Percentiles rank a stretch among this genome's conserved stretches.
These are phyloP conservation scores for Colletotrichum neosansevieriae DNA, from an alignment of 2,329 filamentous ascomycete genomes.

Conservation along the genomic window DNA sequence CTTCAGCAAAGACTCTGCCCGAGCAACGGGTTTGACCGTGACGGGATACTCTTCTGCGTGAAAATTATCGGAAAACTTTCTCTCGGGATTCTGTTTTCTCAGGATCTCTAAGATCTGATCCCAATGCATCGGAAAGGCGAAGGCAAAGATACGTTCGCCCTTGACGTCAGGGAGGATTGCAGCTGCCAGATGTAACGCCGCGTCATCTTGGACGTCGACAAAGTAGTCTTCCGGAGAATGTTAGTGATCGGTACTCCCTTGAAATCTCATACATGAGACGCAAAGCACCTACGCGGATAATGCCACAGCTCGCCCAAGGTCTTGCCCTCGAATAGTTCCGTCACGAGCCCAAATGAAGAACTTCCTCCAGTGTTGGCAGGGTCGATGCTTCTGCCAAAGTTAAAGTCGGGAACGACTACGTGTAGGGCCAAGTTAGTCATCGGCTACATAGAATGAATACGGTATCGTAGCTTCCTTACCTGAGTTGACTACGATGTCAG, in stretches of 20 bases:
- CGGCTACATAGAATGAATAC: accelerated
- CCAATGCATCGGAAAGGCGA: slow-evolving; percentile 60
- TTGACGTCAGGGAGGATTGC: slow-evolving; percentile 58
- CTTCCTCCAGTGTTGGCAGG: slow-evolving; percentile 39
- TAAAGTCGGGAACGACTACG: slow-evolving; percentile 47
- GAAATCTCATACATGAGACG: neutral
- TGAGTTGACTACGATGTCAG: slow-evolving; percentile 30
- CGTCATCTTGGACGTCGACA: slow-evolving; percentile 62
- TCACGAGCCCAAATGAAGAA: slow-evolving; percentile 42
- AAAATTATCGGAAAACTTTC: slow-evolving; percentile 41
- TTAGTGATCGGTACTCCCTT: neutral
- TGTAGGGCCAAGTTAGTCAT: slow-evolving; percentile 28
- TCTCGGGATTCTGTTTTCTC: slow-evolving; percentile 38
- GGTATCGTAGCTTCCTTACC: neutral
- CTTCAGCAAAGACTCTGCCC: slow-evolving; percentile 5
- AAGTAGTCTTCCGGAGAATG: slow-evolving; percentile 52
- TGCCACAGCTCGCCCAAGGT: slow-evolving; percentile 17
- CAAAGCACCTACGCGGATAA: neutral
- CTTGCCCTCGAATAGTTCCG: slow-evolving; percentile 43
- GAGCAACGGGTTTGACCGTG: slow-evolving; percentile 21
- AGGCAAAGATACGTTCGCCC: slow-evolving; percentile 66
- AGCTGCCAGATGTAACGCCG: slow-evolving; percentile 64
- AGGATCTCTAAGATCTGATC: slow-evolving; percentile 54
- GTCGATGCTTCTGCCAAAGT: slow-evolving; percentile 45
- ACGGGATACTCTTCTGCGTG: slow-evolving; percentile 12